Conservation (phyloP, 192 early-diverging fungal genomes). For the Coemansia sp. region DNA sequence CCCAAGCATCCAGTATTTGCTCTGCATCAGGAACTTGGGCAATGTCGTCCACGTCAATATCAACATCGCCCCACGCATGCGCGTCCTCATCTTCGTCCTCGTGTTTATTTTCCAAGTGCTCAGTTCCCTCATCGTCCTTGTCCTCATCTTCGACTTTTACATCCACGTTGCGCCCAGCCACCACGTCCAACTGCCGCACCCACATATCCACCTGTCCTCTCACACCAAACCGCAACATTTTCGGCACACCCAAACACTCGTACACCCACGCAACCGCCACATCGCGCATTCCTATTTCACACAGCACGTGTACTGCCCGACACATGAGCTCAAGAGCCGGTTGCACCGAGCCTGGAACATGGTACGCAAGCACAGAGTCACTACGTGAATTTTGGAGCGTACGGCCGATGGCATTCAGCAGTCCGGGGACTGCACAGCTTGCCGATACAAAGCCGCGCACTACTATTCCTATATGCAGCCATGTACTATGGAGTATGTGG, state of each 20-base stretch:
- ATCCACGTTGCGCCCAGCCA: conserved; percentile 2
- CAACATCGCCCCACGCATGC: neutral
- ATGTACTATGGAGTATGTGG: neutral
- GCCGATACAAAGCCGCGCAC: neutral
- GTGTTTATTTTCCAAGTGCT: no score
- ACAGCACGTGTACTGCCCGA: conserved; percentile 15
- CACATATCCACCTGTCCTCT: conserved; percentile 2
- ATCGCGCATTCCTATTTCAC: conserved; percentile 16
- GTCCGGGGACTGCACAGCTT: neutral
- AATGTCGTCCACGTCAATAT: neutral
- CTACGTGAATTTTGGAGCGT: neutral
- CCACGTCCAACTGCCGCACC: conserved; percentile 26
- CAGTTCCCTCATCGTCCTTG: no score
- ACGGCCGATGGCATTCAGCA: neutral
- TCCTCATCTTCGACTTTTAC: neutral
- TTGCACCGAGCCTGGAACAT: neutral
- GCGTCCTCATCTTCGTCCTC: no score
- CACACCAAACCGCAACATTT: conserved; percentile 8
- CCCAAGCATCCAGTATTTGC: conserved; percentile 24
- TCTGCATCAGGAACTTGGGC: neutral
- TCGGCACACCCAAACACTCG: conserved; percentile 23
- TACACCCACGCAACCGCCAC: conserved; percentile 30
- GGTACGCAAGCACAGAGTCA: neutral
- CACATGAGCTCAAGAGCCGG: conserved; percentile 23
- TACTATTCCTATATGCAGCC: neutral